Evolutionary conservation across 129 eudicot genomes (phyloP), one percentile per base, ranked within the genome.

Genomic region (Scalesia atractyloides): DNA sequence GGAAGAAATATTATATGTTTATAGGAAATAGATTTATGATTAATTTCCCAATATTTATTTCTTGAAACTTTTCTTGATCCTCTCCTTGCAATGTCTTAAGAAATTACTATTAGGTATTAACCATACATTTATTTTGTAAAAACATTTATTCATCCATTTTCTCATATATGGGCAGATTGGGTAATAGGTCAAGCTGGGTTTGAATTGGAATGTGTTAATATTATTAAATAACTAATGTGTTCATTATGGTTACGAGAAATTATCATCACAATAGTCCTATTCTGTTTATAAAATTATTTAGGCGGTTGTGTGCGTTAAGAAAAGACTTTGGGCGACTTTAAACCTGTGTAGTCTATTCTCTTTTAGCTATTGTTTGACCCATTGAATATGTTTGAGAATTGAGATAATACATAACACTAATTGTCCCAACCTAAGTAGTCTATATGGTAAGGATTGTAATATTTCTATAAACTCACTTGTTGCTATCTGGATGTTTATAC

Each of bases 401-500:
- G 34, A 30, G 34, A 61, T 61, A 15, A 33, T 30, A 5, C 17
- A 30, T 15, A 61, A 61, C 46, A 33, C 66, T 30, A 26, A 47
- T 39, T 3, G 5, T 49, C 52, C 70, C 11, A 20, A 12, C 16
- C n/a, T 39, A 16, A 37, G 50, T 39, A 5, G 64, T 69, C 48
- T 16, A 69, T 34, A 69, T 49, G 9, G 37, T 14, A 11, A 4
- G 34, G 34, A 1, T 20, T 47, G 24, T 71, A 2, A 2, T 24
- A 43, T 43, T 72, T 50, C 16, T 30, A 18, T 60, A 4, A 50
- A 33, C 62, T 60, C 47, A 77, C 11, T 50, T 18, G 16, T 76
- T 68, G 52, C 61, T 41, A 34, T 67, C 7, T 75, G 65, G 54
- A 64, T 63, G n/a, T 65, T 18, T 66, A 3, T 57, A 13, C 83